Conservation (phyloP, 192 early-diverging fungal species). For the Borealophlyctis nickersoniae region DNA sequence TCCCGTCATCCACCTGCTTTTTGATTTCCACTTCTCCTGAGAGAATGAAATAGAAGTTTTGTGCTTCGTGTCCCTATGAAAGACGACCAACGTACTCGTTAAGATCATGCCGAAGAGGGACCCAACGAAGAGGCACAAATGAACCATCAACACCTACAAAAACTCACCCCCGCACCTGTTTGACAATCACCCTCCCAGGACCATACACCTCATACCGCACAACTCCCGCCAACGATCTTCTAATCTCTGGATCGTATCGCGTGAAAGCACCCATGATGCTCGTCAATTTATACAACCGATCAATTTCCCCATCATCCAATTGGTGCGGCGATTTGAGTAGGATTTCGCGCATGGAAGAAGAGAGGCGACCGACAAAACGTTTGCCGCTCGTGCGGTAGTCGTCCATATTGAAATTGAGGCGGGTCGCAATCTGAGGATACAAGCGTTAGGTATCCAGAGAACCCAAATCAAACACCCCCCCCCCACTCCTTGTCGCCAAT, state of each 20-base stretch:
- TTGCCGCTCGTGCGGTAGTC: not conserved
- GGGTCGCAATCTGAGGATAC: not conserved
- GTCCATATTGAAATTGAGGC: conserved; percentile 3
- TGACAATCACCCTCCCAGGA: conserved; percentile 1
- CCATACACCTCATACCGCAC: conserved; percentile 3
- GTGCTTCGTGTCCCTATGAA: not conserved
- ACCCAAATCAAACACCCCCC: not conserved
- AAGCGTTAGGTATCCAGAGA: not conserved
- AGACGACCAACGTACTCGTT: not conserved
- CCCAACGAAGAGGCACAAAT: too few species aligned
- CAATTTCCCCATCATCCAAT: not conserved
- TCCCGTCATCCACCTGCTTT: conserved; percentile 3
- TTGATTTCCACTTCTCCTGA: conserved; percentile 1
- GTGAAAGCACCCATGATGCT: conserved; percentile 1
- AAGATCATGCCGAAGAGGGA: not conserved
- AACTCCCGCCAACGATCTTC: conserved; percentile 2
- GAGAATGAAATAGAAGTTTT: conserved; percentile 7
- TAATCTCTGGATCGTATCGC: not conserved
- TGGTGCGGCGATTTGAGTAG: not conserved
- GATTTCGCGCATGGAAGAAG: not conserved
- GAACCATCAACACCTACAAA: too few species aligned
- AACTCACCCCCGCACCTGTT: not conserved
- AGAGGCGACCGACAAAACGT: not conserved
- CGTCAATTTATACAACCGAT: not conserved
- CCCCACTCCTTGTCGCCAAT: not conserved